A percentile compares a stretch with the other conserved stretches of the same genome.
These are phyloP conservation scores for Boletus edulis DNA, from an alignment of 768 basidiomycete genomes.

Conservation along the genomic window DNA sequence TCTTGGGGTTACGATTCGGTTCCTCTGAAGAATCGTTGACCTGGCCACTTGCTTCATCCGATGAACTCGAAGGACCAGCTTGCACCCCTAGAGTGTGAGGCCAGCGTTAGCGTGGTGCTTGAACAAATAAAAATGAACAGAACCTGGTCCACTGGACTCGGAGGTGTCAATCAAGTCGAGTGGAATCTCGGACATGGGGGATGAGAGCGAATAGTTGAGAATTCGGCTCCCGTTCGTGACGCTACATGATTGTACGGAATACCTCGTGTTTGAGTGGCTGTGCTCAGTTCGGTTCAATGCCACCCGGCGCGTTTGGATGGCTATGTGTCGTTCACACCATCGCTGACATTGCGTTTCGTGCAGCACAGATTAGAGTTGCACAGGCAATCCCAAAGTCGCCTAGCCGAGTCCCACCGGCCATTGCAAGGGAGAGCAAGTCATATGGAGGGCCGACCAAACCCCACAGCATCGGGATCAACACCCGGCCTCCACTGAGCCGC, in stretches of 20 bases:
- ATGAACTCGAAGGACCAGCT: not conserved
- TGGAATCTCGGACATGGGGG: no score
- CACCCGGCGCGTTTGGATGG: conserved; percentile 65
- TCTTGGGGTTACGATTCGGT: no score
- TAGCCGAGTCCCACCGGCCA: not conserved
- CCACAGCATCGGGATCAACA: not conserved
- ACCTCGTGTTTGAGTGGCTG: no score
- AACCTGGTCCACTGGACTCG: not conserved
- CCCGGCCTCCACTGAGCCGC: not conserved
- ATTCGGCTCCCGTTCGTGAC: no score
- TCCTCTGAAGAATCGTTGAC: not conserved
- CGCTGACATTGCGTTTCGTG: conserved; percentile 60
- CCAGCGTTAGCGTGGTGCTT: not conserved
- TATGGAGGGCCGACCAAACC: not conserved
- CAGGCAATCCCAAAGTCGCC: conserved; percentile 18
- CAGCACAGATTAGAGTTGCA: conserved; percentile 54
- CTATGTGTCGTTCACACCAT: conserved; percentile 62
- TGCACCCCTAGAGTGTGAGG: not conserved
- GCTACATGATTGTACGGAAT: no score
- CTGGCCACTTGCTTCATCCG: not conserved
- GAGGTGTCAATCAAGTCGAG: no score
- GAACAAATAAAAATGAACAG: not conserved
- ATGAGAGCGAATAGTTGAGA: no score
- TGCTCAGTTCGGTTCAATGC: no score
- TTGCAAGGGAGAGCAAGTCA: not conserved